Evolutionary conservation across 2,329 filamentous ascomycete species (phyloP), one percentile per base, ranked within the genome.

Genomic region (Leptographium radiaticola): DNA sequence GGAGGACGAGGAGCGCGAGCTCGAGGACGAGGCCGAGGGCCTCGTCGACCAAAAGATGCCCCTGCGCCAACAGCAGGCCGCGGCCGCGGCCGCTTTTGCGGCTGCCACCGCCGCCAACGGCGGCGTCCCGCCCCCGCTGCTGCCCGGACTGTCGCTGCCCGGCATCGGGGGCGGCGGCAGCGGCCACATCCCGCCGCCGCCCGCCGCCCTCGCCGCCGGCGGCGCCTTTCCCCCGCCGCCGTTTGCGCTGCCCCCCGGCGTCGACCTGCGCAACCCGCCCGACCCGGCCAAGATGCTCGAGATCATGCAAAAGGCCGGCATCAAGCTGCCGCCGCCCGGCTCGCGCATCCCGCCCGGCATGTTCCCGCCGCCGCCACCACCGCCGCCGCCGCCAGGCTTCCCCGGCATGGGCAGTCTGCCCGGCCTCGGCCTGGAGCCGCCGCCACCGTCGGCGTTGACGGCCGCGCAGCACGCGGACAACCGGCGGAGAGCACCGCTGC

Each of bases 1-100:
- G 59, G 90, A 95, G 62, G 89, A 96, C 62, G 93, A 97, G 67
- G 89, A 96, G 64, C 87, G 91, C 64, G 90, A 97, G 67, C 75
- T 86, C 56, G 88, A 96, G 66, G 93, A 97, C 65, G 93, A 97
- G 69, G 85, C 86, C 60, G 91, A 97, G 59, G 90, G 89, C 2
- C 76, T 97, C 46, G 84, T 94, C 52, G 93, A 98, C 63, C 93
- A 98, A 67, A 87, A 86, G 68, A 88, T 86, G 78, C 85, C 79
- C 20, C 69, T 80, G 34, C 81, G 79, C 61, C 73, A 74, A 25
- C 47, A 25, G 38, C 13, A 47, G 1, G 47, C 52, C 2, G 38
- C 47, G 2, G 50, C 53, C 2, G 51, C 53, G 1, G 46, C 40
- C 3, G 55, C 52, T 9, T 42, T 36, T 10, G 65, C 78, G 67